phyloP scores from a whole-genome alignment of 257 asterid genomes.

The Solanum sitiens region DNA sequence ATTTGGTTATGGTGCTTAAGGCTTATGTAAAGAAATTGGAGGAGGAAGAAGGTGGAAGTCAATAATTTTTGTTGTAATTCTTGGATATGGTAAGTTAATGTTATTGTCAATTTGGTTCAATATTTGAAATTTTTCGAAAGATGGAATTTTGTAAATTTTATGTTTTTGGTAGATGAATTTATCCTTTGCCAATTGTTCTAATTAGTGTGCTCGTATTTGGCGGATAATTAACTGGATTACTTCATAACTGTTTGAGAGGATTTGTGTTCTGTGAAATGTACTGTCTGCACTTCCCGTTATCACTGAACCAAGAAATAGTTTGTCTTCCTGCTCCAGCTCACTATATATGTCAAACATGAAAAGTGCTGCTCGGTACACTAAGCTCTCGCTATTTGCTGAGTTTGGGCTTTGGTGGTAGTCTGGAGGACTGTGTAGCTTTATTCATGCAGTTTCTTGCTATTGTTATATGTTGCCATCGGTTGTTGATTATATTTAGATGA shows the following conservation, averaged over 20 bases:
- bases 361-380: neutral
- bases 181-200: neutral
- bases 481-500: neutral
- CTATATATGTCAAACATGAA: neutral
- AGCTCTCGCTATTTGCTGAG: neutral
- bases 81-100: constrained; percentile 6
- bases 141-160: neutral
- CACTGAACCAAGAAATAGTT: neutral
- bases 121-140: neutral
- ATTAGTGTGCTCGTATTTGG: neutral
- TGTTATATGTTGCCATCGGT: fast-evolving
- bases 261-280: neutral
- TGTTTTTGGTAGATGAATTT: neutral
- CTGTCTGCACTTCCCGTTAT: neutral
- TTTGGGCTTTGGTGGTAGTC: neutral
- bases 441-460: neutral
- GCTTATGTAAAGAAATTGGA: constrained; percentile 85
- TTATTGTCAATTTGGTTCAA: neutral
- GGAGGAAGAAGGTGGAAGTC: constrained; percentile 36
- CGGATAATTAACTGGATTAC: neutral
- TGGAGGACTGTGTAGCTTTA: neutral
- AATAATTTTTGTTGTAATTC: constrained; percentile 13
- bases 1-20: constrained; percentile 56
- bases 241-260: neutral
- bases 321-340: neutral